Conservation (phyloP, 129 eudicot species). For the Helichrysum umbraculigerum region DNA sequence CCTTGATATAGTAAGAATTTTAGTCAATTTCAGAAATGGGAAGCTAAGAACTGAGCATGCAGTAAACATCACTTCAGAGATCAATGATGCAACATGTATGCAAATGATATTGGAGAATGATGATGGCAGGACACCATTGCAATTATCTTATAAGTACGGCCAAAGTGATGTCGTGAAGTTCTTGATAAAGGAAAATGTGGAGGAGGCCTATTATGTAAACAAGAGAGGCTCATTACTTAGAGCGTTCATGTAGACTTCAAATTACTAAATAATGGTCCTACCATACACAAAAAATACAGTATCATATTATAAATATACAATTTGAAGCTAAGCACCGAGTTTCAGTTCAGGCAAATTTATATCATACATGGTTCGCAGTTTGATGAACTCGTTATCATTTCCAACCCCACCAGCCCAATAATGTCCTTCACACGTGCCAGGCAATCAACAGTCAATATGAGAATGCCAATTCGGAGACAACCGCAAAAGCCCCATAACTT, state of each 20-base stretch:
- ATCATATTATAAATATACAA: too few species aligned
- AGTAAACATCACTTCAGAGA: not conserved
- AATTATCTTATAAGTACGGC: constrained; percentile 18
- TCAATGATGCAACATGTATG: not conserved
- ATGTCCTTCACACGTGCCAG: not conserved
- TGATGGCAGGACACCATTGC: constrained; percentile 43
- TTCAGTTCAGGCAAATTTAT: not conserved
- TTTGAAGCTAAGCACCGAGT: too few species aligned
- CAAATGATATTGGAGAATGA: constrained; percentile 13
- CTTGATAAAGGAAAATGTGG: too few species aligned
- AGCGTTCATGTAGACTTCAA: too few species aligned
- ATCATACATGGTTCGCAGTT: not conserved
- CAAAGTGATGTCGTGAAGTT: not conserved
- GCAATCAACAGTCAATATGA: not conserved
- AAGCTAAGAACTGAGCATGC: not conserved
- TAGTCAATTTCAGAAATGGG: not conserved
- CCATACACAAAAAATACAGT: too few species aligned
- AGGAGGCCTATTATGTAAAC: too few species aligned
- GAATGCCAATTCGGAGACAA: not conserved
- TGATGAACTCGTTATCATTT: not conserved
- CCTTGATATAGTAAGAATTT: not conserved
- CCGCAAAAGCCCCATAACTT: not conserved
- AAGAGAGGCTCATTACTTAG: too few species aligned
- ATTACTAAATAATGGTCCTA: too few species aligned
- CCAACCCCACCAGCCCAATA: not conserved